Evolutionary conservation across 108 stramenopile genomes (phyloP).

Genomic region (Fragilaria crotonensis): DNA sequence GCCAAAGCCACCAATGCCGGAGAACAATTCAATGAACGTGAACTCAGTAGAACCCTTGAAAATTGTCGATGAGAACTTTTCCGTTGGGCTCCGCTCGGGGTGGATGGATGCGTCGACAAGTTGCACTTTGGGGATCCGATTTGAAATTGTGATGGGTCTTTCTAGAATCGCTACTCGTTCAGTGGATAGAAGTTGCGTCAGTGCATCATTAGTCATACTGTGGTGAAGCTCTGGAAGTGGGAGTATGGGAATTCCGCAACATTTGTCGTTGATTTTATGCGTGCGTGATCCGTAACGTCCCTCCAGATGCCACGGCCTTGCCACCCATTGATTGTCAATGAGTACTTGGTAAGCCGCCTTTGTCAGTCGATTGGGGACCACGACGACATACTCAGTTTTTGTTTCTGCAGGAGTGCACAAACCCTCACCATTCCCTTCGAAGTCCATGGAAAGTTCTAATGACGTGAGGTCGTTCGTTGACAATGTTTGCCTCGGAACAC

Average conservation of each 20-base stretch:
- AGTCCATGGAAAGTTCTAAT: no score
- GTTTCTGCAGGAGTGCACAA: no score
- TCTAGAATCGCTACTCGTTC: constrained; percentile 33
- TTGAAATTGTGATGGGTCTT: constrained; percentile 10
- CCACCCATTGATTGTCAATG: constrained; percentile 24
- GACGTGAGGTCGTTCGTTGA: no score
- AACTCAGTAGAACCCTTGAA: no score
- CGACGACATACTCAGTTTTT: constrained; percentile 28
- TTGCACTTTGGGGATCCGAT: constrained; percentile 12
- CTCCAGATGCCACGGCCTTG: constrained; percentile 63
- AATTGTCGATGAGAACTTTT: neutral
- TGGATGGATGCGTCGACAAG: constrained; percentile 33
- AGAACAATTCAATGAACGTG: constrained; percentile 58
- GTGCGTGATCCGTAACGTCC: constrained; percentile 70
- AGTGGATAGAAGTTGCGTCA: no score
- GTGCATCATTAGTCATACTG: no score
- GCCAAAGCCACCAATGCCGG: constrained; percentile 67
- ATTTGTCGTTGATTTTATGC: constrained; percentile 32
- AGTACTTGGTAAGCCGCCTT: constrained; percentile 52
- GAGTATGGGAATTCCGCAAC: no score
- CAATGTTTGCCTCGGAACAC: no score
- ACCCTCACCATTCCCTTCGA: no score
- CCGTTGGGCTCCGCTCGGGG: constrained; percentile 25
- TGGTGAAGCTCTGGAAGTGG: no score
- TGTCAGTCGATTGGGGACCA: constrained; percentile 51